Percentiles rank a stretch among this genome's conserved stretches.
Conservation (phyloP, 768 basidiomycete species). For the Rhodotorula graminis region DNA sequence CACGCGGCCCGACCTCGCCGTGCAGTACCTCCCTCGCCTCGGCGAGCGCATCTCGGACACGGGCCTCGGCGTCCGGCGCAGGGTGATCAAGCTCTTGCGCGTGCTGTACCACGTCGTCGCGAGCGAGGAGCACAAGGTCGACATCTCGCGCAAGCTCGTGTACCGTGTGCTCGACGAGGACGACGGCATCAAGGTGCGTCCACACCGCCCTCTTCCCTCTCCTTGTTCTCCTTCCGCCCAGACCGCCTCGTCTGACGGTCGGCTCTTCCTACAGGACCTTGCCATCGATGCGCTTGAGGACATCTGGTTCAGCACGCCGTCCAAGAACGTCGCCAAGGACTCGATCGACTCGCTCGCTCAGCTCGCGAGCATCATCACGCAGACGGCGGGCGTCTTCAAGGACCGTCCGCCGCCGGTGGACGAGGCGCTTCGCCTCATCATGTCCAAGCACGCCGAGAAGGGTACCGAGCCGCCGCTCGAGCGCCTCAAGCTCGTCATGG, state of each 20-base stretch:
- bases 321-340: not conserved
- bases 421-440: constrained; percentile 75
- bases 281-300: constrained; percentile 86
- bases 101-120: constrained; percentile 67
- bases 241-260: too few relatives aligned
- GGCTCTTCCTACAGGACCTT: constrained; percentile 56
- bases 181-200: constrained; percentile 71
- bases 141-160: constrained; percentile 77
- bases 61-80: constrained; percentile 85
- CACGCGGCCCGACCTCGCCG: constrained; percentile 77
- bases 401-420: constrained; percentile 80
- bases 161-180: constrained; percentile 86
- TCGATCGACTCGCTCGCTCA: not conserved
- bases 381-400: constrained; percentile 71
- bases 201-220: not conserved
- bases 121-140: constrained; percentile 60
- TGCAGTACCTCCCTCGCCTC: constrained; percentile 81
- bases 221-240: not conserved
- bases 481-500: constrained; percentile 69
- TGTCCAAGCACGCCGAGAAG: constrained; percentile 61
- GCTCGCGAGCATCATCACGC: constrained; percentile 62
- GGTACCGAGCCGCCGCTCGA: constrained; percentile 47
- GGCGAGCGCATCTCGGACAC: constrained; percentile 89
- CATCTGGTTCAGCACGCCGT: constrained; percentile 64
- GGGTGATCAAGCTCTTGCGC: constrained; percentile 90